Evolutionary conservation across 2,329 filamentous ascomycete species (phyloP), one percentile per base, ranked within the genome.

Genomic region (Aspergillus brunneoviolaceus): DNA sequence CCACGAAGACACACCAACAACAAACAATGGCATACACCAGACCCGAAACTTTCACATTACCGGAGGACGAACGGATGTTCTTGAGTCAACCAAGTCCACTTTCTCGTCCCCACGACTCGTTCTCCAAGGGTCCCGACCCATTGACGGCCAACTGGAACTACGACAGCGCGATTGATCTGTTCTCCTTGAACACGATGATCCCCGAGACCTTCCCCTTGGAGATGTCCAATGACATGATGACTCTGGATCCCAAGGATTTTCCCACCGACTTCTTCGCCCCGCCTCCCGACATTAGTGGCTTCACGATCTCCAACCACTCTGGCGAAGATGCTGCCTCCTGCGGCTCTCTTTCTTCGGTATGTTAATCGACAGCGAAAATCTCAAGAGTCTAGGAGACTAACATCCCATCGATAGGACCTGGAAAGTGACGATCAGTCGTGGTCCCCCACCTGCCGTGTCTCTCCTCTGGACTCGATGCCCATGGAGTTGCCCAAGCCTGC

Each of bases 341-440:
- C 16, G 63, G 58, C 49, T 51, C 60, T 21, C 52, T 67, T 27
- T 67, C 69, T 52, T 69, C 67, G 33, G 65, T 67, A 69, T 49
- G 62, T 58, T 4, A 5, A 12, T 23, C 5, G 21, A 23, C 12
- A 2, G 3, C 27, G 9, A 21, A 16, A 6, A 5, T 29, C 11
- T 5, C 7, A 25, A 16, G 11, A 4, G 33, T 23, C 14, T 9
- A 47, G 9, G 9, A 48, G 9, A 48, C 53, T 55, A 55, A 55
- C 42, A 45, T 49, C 2, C 1, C 10, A 48, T 23, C 33, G n/a
- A 31, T 42, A 73, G 72, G 72, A 74, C 7, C 62, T 70, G 12
- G 72, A 75, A 61, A 75, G 72, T 60, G 72, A 75, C 47, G 72
- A 75, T 57, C 72, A 73, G 50, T 64, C 69, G 4, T 74, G 70